phyloP scores from a whole-genome alignment of 192 early-diverging fungal genomes.

The Umbelopsis vinacea region DNA sequence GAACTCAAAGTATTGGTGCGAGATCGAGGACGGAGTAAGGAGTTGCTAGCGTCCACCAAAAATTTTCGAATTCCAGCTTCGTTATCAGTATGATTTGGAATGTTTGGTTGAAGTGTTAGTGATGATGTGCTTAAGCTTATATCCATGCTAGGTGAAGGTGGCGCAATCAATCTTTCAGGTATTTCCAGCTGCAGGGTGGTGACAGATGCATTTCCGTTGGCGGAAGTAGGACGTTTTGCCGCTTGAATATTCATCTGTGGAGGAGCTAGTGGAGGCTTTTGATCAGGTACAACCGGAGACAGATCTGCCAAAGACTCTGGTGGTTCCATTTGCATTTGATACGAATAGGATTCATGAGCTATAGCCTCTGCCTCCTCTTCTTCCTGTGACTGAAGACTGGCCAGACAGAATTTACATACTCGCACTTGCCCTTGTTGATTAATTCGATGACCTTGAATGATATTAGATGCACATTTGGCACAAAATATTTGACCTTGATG shows the following conservation, averaged over 20 bases:
- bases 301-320: background rate
- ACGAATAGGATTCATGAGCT: constrained; percentile 29
- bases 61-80: constrained; percentile 35
- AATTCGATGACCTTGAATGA: constrained; percentile 68
- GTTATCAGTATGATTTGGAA: constrained; percentile 33
- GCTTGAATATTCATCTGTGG: constrained; percentile 44
- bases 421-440: constrained; percentile 73
- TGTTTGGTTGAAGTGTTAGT: background rate
- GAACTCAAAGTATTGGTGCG: constrained; percentile 32
- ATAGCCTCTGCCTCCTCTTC: constrained; percentile 44
- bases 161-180: background rate
- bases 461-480: constrained; percentile 71
- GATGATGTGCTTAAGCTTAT: background rate
- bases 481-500: constrained; percentile 73
- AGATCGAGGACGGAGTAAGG: constrained; percentile 34
- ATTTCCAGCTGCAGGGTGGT: constrained; percentile 26
- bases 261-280: constrained; percentile 34
- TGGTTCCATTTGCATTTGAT: constrained; percentile 22
- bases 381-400: constrained; percentile 44
- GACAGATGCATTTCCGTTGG: constrained; percentile 12
- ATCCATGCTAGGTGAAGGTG: background rate
- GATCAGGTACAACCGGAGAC: constrained; percentile 31
- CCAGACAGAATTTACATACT: constrained; percentile 67
- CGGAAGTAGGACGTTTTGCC: constrained; percentile 25
- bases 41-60: constrained; percentile 37